A percentile compares a stretch with the other conserved stretches of the same genome.
Evolutionary conservation across 2,329 filamentous ascomycete species (phyloP).

Genomic region (Cladophialophora bantiana): DNA sequence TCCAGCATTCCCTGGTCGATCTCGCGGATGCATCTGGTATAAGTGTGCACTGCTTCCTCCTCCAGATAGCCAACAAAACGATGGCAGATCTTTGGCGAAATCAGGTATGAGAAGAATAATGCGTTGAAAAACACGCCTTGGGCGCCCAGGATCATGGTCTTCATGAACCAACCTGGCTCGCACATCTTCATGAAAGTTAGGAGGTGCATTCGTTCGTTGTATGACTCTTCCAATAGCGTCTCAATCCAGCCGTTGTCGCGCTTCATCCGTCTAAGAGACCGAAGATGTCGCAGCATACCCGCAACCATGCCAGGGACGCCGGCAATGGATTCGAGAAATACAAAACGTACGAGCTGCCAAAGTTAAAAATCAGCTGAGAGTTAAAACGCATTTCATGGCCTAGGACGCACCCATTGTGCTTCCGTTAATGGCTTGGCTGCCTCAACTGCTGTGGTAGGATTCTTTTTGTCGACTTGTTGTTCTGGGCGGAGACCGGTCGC

Average conservation of each 20-base stretch:
- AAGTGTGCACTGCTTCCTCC: conserved; percentile 95
- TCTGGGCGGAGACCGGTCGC: background rate
- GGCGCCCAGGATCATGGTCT: conserved; percentile 85
- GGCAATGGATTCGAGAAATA: conserved; percentile 94
- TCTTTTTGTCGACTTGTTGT: conserved; percentile 6
- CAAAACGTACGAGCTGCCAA: conserved; percentile 73
- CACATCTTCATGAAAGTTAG: conserved; percentile 92
- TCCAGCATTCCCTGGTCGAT: conserved; percentile 84
- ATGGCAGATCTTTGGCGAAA: conserved; percentile 87
- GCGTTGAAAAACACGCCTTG: conserved; percentile 97
- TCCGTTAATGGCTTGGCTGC: conserved; percentile 5
- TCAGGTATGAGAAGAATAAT: conserved; percentile 85
- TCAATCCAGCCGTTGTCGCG: conserved; percentile 97
- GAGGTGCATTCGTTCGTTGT: conserved; percentile 93
- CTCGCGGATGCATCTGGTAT: conserved; percentile 86
- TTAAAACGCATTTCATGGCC: background rate
- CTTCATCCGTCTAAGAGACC: conserved; percentile 82
- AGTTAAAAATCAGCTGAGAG: background rate
- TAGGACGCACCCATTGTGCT: conserved; percentile 4
- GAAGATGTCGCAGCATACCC: conserved; percentile 89
- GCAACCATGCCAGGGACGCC: conserved; percentile 97
- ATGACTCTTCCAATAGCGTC: conserved; percentile 85
- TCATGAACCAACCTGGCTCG: conserved; percentile 87
- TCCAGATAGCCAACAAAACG: conserved; percentile 97
- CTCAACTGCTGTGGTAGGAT: conserved; percentile 8